Evolutionary conservation across 2,329 filamentous ascomycete genomes (phyloP), one percentile per base, ranked within the genome.

Genomic region (Monilinia laxa): DNA sequence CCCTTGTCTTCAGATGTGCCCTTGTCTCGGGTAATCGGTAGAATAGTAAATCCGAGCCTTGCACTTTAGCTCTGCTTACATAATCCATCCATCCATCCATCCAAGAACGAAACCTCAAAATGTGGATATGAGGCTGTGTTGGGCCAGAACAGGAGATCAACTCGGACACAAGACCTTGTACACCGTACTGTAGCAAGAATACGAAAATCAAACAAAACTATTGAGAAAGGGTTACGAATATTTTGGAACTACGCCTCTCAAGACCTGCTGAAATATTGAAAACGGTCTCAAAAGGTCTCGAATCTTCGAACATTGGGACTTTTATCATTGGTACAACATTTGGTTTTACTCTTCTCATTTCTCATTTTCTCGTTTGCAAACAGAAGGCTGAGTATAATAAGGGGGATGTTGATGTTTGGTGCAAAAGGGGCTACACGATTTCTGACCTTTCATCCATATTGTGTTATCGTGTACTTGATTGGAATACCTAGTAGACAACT

Each of bases 191-290:
- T 40, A 53, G 52, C 40, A 49, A 28, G 18, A 49, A 58, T 65
- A 59, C 42, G 54, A 52, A 59, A 42, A 42, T 16, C 16, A 42
- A 16, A 20, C 10, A 60, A 60, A 65, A 45, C 12, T 45, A 23
- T 52, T 28, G 45, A 40, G 63, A 42, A 28, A 35, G n/a, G 20
- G 49, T 20, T 53, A 49, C 7, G 25, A 60, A 10, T 35, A 28
- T 38, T 49, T 20, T 23, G n/a, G 45, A 28, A 65, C 64, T 62
- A 62, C 45, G 64, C 64, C 64, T 62, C 64, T 16, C 20, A 42
- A 62, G 64, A 55, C 47, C 56, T 51, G 51, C 47, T 62, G 64
- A 62, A 62, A 62, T 3, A 62, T 49, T 38, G 64, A 54, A 62
- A 54, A 47, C 38, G 25, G 56, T 54, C 64, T 62, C 40, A 14